Percentiles rank a stretch among this genome's conserved stretches.
These are phyloP conservation scores for Penicillium vulpinum DNA, from an alignment of 2,329 filamentous ascomycete species.

Conservation along the genomic window DNA sequence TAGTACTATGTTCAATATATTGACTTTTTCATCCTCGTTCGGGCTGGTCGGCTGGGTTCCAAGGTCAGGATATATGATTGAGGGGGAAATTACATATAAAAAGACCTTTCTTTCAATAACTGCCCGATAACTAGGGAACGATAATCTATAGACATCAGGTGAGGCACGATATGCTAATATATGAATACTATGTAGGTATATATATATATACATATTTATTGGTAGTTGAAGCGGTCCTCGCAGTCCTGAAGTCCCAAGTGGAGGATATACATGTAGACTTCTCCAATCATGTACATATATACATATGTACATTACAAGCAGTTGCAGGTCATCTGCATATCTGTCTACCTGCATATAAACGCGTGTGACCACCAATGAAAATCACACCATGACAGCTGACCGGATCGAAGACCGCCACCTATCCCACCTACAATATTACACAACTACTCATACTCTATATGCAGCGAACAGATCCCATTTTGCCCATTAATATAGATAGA, in stretches of 20 bases:
- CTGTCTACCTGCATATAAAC: background rate
- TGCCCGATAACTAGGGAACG: background rate
- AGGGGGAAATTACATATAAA: too few relatives aligned
- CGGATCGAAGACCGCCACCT: background rate
- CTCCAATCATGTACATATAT: background rate
- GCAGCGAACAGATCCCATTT: conserved; percentile 30
- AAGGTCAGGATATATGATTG: too few relatives aligned
- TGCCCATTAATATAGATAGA: conserved; percentile 34
- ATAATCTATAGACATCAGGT: too few relatives aligned
- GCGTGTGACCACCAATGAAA: background rate
- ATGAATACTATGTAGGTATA: background rate
- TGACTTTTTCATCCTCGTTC: background rate
- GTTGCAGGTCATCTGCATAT: background rate
- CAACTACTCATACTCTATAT: background rate
- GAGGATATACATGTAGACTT: background rate
- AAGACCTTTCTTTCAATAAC: too few relatives aligned
- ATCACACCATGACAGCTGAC: background rate
- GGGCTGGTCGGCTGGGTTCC: background rate
- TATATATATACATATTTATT: too few relatives aligned
- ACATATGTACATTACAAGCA: background rate
- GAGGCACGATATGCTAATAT: background rate
- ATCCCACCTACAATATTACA: background rate
- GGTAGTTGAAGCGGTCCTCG: background rate
- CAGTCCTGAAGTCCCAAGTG: background rate
- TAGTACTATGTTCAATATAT: background rate